These are phyloP conservation scores for Penicillium griseofulvum DNA, from an alignment of 2,329 filamentous ascomycete species.

Conservation along the genomic window DNA sequence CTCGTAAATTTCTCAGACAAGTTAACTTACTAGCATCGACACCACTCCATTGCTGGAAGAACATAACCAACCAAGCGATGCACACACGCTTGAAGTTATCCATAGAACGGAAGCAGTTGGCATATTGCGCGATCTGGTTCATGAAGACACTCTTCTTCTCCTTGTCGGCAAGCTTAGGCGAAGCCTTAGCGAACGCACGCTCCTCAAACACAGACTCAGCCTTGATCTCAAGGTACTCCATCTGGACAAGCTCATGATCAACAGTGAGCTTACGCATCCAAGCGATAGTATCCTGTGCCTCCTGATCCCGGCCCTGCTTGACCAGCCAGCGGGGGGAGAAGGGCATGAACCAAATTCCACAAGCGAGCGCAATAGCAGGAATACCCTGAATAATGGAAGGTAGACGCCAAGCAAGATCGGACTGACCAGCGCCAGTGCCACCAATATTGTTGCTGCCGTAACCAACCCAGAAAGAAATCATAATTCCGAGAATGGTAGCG, in stretches of 20 bases:
- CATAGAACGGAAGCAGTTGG: conserved; percentile 47
- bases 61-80: conserved; percentile 48
- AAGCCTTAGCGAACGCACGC: conserved; percentile 44
- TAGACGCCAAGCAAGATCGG: conserved; percentile 46
- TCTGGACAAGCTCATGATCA: conserved; percentile 40
- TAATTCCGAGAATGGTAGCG: conserved; percentile 36
- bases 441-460: conserved; percentile 45
- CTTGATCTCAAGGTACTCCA: conserved; percentile 51
- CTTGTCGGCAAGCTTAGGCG: conserved; percentile 39
- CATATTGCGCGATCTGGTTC: conserved; percentile 52
- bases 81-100: conserved; percentile 52
- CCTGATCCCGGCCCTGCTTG: conserved; percentile 47
- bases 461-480: conserved; percentile 38
- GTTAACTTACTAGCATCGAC: conserved; percentile 38
- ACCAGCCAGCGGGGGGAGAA: conserved; percentile 57
- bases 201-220: conserved; percentile 47
- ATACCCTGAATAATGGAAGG: conserved; percentile 49
- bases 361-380: conserved; percentile 35
- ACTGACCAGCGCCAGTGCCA: conserved; percentile 27
- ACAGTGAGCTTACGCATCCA: conserved; percentile 32
- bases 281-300: conserved; percentile 32
- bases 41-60: conserved; percentile 50
- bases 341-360: conserved; percentile 49
- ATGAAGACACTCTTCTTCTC: conserved; percentile 43
- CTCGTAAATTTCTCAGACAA: not conserved